Conservation (phyloP, 2,329 filamentous ascomycete genomes). For the Cercospora sp. region DNA sequence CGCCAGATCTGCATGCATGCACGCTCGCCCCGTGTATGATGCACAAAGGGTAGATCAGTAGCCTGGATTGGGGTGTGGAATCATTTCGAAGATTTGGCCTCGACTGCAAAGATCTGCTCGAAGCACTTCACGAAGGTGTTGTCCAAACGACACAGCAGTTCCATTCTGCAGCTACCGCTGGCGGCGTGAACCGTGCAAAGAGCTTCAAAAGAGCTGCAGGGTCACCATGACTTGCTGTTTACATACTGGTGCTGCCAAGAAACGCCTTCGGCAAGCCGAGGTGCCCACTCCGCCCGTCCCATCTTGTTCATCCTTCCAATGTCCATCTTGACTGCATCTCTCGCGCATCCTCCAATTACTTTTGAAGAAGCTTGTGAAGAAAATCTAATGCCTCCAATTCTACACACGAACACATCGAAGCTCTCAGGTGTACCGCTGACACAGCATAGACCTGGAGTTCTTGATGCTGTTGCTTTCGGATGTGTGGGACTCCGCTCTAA, state of each 20-base stretch:
- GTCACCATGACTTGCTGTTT: background rate
- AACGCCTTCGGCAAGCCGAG: background rate
- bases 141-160: background rate
- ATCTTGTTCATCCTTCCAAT: background rate
- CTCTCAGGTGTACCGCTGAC: background rate
- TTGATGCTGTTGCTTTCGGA: background rate
- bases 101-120: background rate
- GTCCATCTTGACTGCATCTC: background rate
- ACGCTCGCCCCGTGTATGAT: background rate
- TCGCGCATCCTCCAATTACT: background rate
- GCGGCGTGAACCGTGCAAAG: background rate
- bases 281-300: background rate
- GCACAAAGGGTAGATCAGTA: background rate
- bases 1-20: background rate
- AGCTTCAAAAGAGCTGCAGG: background rate
- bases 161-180: background rate
- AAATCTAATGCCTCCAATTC: background rate
- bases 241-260: background rate
- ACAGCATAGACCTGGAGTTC: background rate
- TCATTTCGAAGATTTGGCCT: background rate
- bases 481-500: background rate
- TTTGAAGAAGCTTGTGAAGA: background rate
- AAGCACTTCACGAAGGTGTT: background rate
- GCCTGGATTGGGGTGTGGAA: background rate
- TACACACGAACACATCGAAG: background rate